These are phyloP conservation scores for Rhodocollybia butyracea DNA, from an alignment of 768 basidiomycete genomes.

Conservation along the genomic window DNA sequence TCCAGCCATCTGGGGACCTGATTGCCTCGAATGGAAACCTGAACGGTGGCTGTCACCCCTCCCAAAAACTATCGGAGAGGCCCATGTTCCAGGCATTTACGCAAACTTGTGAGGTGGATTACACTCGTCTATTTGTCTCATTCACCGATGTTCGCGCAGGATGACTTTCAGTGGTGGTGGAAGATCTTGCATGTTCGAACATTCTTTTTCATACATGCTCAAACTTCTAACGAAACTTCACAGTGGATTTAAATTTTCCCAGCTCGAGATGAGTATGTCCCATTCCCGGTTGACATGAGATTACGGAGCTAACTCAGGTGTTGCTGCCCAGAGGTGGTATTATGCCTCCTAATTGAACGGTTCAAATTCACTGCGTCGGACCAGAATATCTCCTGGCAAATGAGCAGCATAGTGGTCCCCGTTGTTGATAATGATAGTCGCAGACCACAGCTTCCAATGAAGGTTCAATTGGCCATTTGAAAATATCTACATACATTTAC, in stretches of 20 bases:
- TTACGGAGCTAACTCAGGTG: neutral
- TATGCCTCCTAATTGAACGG: neutral
- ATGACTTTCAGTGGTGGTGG: slow-evolving; percentile 42
- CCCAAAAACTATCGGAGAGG: slow-evolving; percentile 27
- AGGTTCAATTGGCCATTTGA: too few species aligned
- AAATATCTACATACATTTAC: too few species aligned
- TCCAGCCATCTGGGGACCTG: slow-evolving; percentile 36
- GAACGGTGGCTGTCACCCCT: slow-evolving; percentile 38
- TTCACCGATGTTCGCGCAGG: slow-evolving; percentile 21
- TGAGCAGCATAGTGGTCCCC: neutral
- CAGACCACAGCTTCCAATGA: too few species aligned
- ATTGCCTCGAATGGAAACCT: slow-evolving; percentile 42
- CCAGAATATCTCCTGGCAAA: neutral
- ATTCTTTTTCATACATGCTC: neutral
- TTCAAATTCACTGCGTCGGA: neutral
- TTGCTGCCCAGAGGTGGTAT: neutral
- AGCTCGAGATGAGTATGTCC: slow-evolving; percentile 1
- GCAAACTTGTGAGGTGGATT: slow-evolving; percentile 27
- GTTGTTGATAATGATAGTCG: neutral
- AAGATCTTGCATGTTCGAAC: slow-evolving; percentile 34
- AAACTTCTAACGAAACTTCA: neutral
- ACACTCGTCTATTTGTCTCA: neutral
- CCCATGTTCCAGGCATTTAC: slow-evolving; percentile 31
- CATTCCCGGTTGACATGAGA: too few species aligned
- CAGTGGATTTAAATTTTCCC: slow-evolving; percentile 4